A percentile compares a stretch with the other conserved stretches of the same genome.
Conservation (phyloP, 176 grass and related monocot genomes). For the Carex littledalei region DNA sequence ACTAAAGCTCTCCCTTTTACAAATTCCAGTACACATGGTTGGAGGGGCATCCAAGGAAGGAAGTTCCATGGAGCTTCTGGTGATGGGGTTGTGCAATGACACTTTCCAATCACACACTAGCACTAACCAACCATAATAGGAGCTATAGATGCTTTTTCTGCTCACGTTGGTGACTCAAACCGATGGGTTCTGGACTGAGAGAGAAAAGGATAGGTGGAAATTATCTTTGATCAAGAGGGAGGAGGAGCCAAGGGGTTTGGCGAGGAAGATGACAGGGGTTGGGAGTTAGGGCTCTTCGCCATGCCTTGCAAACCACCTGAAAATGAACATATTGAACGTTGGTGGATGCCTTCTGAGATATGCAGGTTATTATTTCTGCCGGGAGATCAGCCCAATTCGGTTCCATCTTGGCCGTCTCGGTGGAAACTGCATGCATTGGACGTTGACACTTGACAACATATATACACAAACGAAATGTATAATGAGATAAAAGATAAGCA, state of each 20-base stretch:
- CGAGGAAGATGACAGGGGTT: not conserved
- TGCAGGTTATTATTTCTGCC: not conserved
- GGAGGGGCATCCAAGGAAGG: slow-evolving; percentile 8
- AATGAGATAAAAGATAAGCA: not conserved
- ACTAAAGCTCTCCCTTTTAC: not conserved
- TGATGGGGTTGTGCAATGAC: slow-evolving; percentile 4
- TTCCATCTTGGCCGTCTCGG: not conserved
- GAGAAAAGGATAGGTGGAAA: not conserved
- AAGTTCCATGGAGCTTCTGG: not conserved
- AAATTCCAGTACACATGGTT: not conserved
- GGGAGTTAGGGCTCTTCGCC: not conserved
- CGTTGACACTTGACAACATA: too few relatives aligned
- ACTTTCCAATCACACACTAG: not conserved
- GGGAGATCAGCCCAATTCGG: not conserved
- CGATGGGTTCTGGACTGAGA: not conserved
- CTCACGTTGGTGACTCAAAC: not conserved
- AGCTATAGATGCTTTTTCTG: not conserved
- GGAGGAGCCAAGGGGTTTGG: not conserved
- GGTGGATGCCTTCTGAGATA: not conserved
- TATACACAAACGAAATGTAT: not conserved
- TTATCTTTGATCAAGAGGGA: not conserved
- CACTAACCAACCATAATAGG: not conserved
- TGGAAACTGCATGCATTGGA: not conserved
- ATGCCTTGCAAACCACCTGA: not conserved
- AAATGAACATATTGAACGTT: not conserved